Evolutionary conservation across 139 green algal species (phyloP).

Genomic region (Haematococcus sp.): DNA sequence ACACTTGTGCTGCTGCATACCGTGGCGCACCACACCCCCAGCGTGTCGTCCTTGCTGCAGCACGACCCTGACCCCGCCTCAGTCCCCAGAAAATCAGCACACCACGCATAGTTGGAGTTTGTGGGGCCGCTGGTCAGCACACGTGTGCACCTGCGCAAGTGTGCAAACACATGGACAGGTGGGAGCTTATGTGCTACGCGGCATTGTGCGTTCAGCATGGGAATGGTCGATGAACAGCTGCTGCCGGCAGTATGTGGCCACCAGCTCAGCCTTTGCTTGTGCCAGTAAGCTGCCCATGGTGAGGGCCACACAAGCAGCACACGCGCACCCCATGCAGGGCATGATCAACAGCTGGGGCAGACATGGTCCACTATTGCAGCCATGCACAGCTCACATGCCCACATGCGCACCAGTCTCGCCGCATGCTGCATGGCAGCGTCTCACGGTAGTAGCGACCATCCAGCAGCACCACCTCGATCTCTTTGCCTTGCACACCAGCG

Average conservation of each 20-base stretch:
- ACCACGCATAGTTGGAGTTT: constrained; percentile 28
- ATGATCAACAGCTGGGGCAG: too few relatives aligned
- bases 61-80: constrained; percentile 37
- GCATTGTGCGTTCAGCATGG: too few relatives aligned
- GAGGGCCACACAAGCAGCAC: too few relatives aligned
- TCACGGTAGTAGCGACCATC: constrained; percentile 69
- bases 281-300: too few relatives aligned
- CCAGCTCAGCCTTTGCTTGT: too few relatives aligned
- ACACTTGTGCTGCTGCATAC: constrained; percentile 2
- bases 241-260: too few relatives aligned
- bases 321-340: too few relatives aligned
- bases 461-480: constrained; percentile 62
- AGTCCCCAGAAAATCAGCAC: constrained; percentile 44
- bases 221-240: too few relatives aligned
- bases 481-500: constrained; percentile 10
- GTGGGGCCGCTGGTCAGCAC: neutral
- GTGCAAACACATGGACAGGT: neutral
- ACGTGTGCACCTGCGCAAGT: constrained; percentile 4
- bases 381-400: too few relatives aligned
- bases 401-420: constrained; percentile 42
- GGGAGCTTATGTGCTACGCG: too few relatives aligned
- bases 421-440: constrained; percentile 55
- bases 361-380: too few relatives aligned
- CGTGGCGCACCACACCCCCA: constrained; percentile 48
- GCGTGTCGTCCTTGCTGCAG: constrained; percentile 56